phyloP scores from a whole-genome alignment of 202 grass and related monocot species.

The Hordeum pubiflorum region DNA sequence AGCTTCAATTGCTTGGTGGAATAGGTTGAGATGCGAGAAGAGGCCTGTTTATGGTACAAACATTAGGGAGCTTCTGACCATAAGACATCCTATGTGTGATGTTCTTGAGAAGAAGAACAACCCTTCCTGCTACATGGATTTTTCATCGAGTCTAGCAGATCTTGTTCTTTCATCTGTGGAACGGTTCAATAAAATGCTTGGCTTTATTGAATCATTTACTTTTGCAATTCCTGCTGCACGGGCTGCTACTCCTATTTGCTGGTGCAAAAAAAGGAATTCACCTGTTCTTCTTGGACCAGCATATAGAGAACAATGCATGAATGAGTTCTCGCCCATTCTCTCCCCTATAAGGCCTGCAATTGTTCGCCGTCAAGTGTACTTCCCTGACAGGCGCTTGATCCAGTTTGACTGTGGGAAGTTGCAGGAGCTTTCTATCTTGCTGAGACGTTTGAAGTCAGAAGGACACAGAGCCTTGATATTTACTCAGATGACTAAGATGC shows the following conservation, averaged over 20 bases:
- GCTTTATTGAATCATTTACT: slow-evolving; percentile 88
- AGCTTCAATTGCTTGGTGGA: slow-evolving; percentile 91
- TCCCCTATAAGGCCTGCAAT: slow-evolving; percentile 75
- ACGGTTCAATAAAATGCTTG: slow-evolving; percentile 74
- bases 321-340: slow-evolving; percentile 51
- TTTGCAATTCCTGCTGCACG: slow-evolving; percentile 95
- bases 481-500: slow-evolving; percentile 99
- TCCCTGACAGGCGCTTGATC: slow-evolving; percentile 94
- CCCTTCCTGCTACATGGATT: slow-evolving; percentile 70
- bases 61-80: slow-evolving; percentile 60
- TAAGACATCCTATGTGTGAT: slow-evolving; percentile 74
- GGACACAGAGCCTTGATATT: slow-evolving; percentile 98
- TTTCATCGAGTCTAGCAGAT: slow-evolving; percentile 67
- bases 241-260: slow-evolving; percentile 65
- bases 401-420: slow-evolving; percentile 99
- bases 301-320: slow-evolving; percentile 58
- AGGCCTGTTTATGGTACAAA: slow-evolving; percentile 84
- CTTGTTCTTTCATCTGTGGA: slow-evolving; percentile 71
- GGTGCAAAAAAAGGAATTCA: slow-evolving; percentile 73
- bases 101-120: slow-evolving; percentile 73
- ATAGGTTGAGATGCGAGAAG: slow-evolving; percentile 68
- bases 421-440: slow-evolving; percentile 78
- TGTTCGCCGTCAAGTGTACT: slow-evolving; percentile 96
- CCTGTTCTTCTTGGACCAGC: slow-evolving; percentile 62
- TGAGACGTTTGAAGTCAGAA: slow-evolving; percentile 76